Evolutionary conservation across 2,329 filamentous ascomycete species (phyloP), one percentile per base, ranked within the genome.

Genomic region (Curvularia lunata): DNA sequence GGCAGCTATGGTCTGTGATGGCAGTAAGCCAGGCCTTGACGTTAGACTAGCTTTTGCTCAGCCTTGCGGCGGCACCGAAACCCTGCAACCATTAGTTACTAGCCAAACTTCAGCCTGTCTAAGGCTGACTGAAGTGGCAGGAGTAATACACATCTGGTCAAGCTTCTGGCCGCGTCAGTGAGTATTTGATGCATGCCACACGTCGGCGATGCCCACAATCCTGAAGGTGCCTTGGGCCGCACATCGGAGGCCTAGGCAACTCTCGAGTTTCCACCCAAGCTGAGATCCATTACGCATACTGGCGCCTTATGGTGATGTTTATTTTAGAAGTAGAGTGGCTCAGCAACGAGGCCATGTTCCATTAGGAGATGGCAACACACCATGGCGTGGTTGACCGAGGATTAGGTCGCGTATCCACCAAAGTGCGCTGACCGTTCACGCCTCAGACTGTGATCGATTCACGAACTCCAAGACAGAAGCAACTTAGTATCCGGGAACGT

Each of bases 11-110:
- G 55, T 54, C 48, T 58, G 59, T 40, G 59, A 61, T 52, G 55
- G 56, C 54, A 52, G 59, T 54, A 43, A 60, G 28, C 49, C 32
- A 21, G 50, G 50, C 54, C 21, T 48, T 58, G 54, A 58, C 12
- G 52, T 48, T 51, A 48, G 56, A 18, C 43, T 55, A 52, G 34
- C 34, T 40, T 54, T 52, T 53, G 61, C 64, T 67, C 65, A 64
- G 65, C 65, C 61, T 64, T 61, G 56, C 65, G 57, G 58, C 59
- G 62, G 60, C 46, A 48, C 41, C 25, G 19, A 21, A 69, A 63
- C 71, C 68, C 62, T 70, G 68, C 69, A 71, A 56, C 48, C 53
- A 54, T 72, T 70, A 74, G 59, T 74, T 64, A 48, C 62, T 72
- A 61, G 21, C 45, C 18, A 27, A 30, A 50, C 21, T 38, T 45